Evolutionary conservation across 1,139 yeast species (phyloP), one percentile per base, ranked within the genome.

Genomic region (Maudiozyma humilis): DNA sequence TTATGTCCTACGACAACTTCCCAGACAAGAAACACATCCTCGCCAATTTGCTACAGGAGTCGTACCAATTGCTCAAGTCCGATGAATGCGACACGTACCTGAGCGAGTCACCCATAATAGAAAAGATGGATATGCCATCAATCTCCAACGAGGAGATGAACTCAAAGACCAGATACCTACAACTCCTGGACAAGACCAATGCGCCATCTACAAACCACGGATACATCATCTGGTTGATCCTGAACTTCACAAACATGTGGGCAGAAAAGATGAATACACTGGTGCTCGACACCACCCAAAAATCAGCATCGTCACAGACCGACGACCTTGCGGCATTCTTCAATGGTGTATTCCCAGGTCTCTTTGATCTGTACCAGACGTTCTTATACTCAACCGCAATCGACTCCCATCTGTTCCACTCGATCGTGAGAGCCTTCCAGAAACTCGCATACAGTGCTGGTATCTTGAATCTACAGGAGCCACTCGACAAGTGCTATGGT

Each of bases 401-500:
- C 61, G 95, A 87, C 55, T 71, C 73, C 45, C 89, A 82, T 17
- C 58, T 78, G 19, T 81, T 85, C 57, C 85, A 82, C 47, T 64
- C 68, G 12, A 56, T 78, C 14, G 78, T 88, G 1, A 69, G 95
- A 40, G 75, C 94, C 0, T 69, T 85, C 7, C 96, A 89, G 60
- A 81, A 81, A 50, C 70, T 84, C 42, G 76, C 94, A 4, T 96
- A 88, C 57, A 78, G 91, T 0, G 72, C 91, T 0, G 96, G 96
- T 0, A 66, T 85, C n/a, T 64, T 88, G 29, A 79, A 78, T 0
- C 59, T 82, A 17, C 56, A 63, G 1, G 66, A 67, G 0, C 70
- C 81, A 13, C 67, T 94, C 43, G 84, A 85, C 56, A 73, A 76
- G 2, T 72, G 84, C 38, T 63, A 88, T 41, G 55, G 65, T 18